Evolutionary conservation across 345 rosid genomes (phyloP), one percentile per base, ranked within the genome.

Genomic region (Arabidopsis suecica): DNA sequence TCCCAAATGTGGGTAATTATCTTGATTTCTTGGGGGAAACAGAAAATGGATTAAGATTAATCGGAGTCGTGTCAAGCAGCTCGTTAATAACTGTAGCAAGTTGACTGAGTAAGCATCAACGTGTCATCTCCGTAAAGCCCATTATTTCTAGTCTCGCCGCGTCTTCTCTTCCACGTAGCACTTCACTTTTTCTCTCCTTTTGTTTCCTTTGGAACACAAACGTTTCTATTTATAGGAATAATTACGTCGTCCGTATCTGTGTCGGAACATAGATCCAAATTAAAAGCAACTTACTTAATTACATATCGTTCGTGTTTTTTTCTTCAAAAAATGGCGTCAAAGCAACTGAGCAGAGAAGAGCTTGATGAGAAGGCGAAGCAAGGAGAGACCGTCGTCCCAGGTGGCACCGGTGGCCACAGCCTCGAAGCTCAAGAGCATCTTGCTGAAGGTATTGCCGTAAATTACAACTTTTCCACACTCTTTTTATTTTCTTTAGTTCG

Each of bases 391-490:
- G 89, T 88, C 3, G 72, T 83, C 14, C 85, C 80, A 38, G 87
- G 86, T n/a, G 92, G 92, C 36, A 88, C 89, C 0, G 87, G 89
- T 2, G 89, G 92, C 44, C 86, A 82, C 25, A 84, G 86, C 81
- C 83, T 88, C 5, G 87, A 86, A 75, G 88, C 89, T 36, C 92
- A 84, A 44, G 86, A 86, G 50, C 87, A 86, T 74, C 86, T 88
- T 2, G 88, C 88, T 51, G 91, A 82, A 71, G 88, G 87, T 60
- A 48, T 9, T 16, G 7, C 50, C 9, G 50, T 14, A 7, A 8
- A 8, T 3, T 9, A 54, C 16, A 38, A 53, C 11, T 37, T 12
- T 32, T 3, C 0, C 0, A 56, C 63, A 22, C 25, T 47, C 18
- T 45, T 23, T 22, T 16, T 34, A 8, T 45, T 20, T 14, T 1